These are phyloP conservation scores for Cytospora chrysosperma DNA, from an alignment of 2,329 filamentous ascomycete species.

Conservation along the genomic window DNA sequence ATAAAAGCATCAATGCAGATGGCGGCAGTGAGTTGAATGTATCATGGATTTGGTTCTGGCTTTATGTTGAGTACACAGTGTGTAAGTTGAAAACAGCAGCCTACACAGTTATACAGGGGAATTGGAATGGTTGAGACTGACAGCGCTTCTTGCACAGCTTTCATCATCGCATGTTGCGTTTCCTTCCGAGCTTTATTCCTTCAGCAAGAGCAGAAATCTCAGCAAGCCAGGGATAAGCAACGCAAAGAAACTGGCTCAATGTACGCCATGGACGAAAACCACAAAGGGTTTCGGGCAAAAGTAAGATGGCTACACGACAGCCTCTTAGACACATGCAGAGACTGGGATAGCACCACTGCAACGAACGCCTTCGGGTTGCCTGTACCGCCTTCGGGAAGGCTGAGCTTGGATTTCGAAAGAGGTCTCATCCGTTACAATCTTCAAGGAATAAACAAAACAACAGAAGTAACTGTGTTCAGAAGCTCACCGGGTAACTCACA, in stretches of 20 bases:
- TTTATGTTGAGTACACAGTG: constrained; percentile 23
- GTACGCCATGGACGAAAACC: not conserved
- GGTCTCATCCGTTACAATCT: not conserved
- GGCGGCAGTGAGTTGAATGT: not conserved
- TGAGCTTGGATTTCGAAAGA: not conserved
- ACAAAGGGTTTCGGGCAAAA: not conserved
- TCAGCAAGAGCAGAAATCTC: constrained; percentile 6
- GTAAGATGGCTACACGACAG: not conserved
- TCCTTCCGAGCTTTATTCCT: constrained; percentile 28
- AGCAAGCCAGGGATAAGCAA: not conserved
- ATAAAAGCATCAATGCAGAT: constrained; percentile 9
- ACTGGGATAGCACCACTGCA: not conserved
- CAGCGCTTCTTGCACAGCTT: constrained; percentile 14
- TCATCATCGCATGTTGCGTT: constrained; percentile 26
- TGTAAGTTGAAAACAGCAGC: not conserved
- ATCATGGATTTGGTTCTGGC: constrained; percentile 27
- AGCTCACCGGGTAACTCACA: not conserved
- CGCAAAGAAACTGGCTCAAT: not conserved
- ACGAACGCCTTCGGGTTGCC: not conserved
- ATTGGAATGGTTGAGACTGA: not conserved
- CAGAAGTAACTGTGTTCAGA: not conserved
- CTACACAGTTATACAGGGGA: no score
- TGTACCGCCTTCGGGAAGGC: not conserved
- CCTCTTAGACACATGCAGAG: not conserved
- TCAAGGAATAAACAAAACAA: not conserved